A percentile compares a stretch with the other conserved stretches of the same genome.
These are phyloP conservation scores for Keithomyces neogunnii DNA, from an alignment of 2,329 filamentous ascomycete genomes.

Conservation along the genomic window DNA sequence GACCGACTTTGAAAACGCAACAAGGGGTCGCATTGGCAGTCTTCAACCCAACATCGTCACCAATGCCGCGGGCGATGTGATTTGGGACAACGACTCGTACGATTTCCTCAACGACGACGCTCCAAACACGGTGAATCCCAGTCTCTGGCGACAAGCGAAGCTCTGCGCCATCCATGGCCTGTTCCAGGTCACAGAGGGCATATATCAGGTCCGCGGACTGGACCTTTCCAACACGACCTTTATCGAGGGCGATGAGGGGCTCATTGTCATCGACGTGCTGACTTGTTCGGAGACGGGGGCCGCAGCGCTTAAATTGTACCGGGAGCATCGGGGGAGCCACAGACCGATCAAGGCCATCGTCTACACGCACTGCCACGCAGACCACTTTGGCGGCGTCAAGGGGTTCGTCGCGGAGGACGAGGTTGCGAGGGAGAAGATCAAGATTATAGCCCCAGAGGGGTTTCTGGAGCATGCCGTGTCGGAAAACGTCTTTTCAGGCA, in stretches of 20 bases:
- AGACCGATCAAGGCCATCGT: slow-evolving; percentile 24
- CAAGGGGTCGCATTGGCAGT: neutral
- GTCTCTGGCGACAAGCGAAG: slow-evolving; percentile 7
- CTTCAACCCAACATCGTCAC: neutral
- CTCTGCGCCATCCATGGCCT: slow-evolving; percentile 12
- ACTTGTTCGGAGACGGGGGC: slow-evolving; percentile 25
- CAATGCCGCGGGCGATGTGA: neutral
- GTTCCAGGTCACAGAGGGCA: slow-evolving; percentile 23
- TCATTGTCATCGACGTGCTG: slow-evolving; percentile 31
- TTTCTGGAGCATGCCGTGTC: slow-evolving; percentile 28
- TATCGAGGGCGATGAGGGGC: slow-evolving; percentile 17
- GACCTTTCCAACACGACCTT: slow-evolving; percentile 33
- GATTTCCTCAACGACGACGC: slow-evolving; percentile 3
- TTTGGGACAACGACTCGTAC: slow-evolving; percentile 19
- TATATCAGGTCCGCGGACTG: slow-evolving; percentile 32
- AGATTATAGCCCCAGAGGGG: slow-evolving; percentile 26
- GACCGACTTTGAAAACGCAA: neutral
- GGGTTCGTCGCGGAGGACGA: slow-evolving; percentile 11
- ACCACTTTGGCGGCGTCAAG: slow-evolving; percentile 26
- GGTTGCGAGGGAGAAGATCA: slow-evolving; percentile 3
- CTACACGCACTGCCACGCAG: slow-evolving; percentile 32
- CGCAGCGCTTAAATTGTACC: slow-evolving; percentile 25
- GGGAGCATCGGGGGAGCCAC: slow-evolving; percentile 13
- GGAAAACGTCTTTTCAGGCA: slow-evolving; percentile 30
- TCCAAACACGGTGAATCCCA: slow-evolving; percentile 6